These are phyloP conservation scores for Chalciporus chontae DNA, from an alignment of 768 basidiomycete genomes.

Conservation along the genomic window DNA sequence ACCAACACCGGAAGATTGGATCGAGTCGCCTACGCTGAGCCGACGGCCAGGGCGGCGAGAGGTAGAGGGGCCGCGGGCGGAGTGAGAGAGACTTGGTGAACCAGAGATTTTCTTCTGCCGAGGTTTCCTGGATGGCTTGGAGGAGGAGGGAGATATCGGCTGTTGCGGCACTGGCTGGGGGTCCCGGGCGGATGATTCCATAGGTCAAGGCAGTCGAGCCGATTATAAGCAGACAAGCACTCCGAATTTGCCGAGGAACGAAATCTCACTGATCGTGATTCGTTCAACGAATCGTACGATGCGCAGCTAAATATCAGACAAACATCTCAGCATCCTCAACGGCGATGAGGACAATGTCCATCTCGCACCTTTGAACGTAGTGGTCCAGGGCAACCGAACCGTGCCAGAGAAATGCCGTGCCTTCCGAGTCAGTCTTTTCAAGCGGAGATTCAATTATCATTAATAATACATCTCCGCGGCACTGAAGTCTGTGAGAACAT, in stretches of 20 bases:
- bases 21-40: constrained; percentile 21
- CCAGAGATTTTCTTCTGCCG: constrained; percentile 52
- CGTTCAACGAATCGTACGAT: constrained; percentile 6
- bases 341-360: constrained; percentile 6
- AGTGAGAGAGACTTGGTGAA: constrained; percentile 17
- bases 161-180: constrained; percentile 33
- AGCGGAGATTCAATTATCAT: constrained; percentile 23
- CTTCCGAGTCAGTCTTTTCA: constrained; percentile 17
- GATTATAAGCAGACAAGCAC: constrained; percentile 24
- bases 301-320: constrained; percentile 3
- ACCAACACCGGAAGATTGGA: constrained; percentile 12
- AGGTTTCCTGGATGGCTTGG: constrained; percentile 41
- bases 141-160: constrained; percentile 40
- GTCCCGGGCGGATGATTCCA: constrained; percentile 51
- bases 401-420: constrained; percentile 28
- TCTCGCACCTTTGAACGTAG: constrained; percentile 15
- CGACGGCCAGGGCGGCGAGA: constrained; percentile 29
- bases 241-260: constrained; percentile 33
- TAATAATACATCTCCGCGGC: constrained; percentile 24
- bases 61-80: constrained; percentile 19
- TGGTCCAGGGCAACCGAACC: constrained; percentile 11
- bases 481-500: background rate
- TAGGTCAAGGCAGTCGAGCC: constrained; percentile 29
- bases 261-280: constrained; percentile 12
- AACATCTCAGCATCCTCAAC: constrained; percentile 11